Percentiles rank a stretch among this genome's conserved stretches.
Evolutionary conservation across 2,329 filamentous ascomycete genomes (phyloP).

Genomic region (Fusarium verrucosum): DNA sequence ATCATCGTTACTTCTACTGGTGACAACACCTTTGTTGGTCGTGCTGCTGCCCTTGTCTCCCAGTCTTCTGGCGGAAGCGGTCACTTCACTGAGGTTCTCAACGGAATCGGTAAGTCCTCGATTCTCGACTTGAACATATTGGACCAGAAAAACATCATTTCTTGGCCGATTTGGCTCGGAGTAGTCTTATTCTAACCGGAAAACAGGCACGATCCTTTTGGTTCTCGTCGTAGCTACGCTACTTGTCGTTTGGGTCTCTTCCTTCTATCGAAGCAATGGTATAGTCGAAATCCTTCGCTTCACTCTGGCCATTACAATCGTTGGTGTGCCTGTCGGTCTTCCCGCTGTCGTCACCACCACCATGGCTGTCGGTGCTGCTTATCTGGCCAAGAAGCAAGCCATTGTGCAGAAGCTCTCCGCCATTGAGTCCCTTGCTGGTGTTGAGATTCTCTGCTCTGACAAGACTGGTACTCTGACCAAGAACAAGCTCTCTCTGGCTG

Average conservation of each 20-base stretch:
- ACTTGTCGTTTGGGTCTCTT: constrained; percentile 84
- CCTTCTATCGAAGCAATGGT: constrained; percentile 85
- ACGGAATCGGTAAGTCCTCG: constrained; percentile 73
- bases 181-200: too few species aligned
- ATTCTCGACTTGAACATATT: too few species aligned
- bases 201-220: constrained; percentile 71
- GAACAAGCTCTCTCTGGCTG: constrained; percentile 89
- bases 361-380: constrained; percentile 92
- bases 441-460: constrained; percentile 93
- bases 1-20: constrained; percentile 84
- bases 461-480: constrained; percentile 94
- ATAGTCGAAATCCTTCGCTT: constrained; percentile 84
- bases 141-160: too few species aligned
- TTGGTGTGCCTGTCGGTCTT: constrained; percentile 92
- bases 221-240: constrained; percentile 83
- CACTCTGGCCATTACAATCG: constrained; percentile 88
- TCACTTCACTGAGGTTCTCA: constrained; percentile 91
- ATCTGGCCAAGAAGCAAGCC: constrained; percentile 90
- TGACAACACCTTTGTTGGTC: constrained; percentile 90
- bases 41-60: constrained; percentile 85
- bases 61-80: constrained; percentile 77
- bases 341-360: constrained; percentile 93
- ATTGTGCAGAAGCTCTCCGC: constrained; percentile 93
- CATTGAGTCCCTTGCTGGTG: constrained; percentile 90
- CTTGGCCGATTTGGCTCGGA: too few species aligned